Conservation (phyloP, 202 grass and related monocot genomes). For the Setaria italica region DNA sequence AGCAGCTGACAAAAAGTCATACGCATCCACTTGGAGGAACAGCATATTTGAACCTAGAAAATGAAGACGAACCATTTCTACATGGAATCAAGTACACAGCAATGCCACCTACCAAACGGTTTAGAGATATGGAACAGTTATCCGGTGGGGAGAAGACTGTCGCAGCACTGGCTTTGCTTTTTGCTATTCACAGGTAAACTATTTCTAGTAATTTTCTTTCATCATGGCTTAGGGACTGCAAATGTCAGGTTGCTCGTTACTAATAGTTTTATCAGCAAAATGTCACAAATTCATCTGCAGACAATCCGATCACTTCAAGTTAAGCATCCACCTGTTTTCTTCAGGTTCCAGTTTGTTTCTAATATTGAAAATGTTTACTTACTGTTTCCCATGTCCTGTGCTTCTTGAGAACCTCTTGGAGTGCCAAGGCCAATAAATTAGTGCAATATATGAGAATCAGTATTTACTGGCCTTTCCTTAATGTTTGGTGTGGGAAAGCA, state of each 20-base stretch:
- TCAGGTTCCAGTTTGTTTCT: slow-evolving; percentile 27
- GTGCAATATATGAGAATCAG: neutral
- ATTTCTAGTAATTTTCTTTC: slow-evolving; percentile 36
- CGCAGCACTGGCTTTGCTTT: slow-evolving; percentile 93
- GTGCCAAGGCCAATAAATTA: slow-evolving; percentile 9
- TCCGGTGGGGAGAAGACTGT: slow-evolving; percentile 99
- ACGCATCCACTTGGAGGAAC: slow-evolving; percentile 98
- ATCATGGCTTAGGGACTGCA: neutral
- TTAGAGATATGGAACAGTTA: slow-evolving; percentile 99
- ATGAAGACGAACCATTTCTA: slow-evolving; percentile 95
- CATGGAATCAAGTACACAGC: slow-evolving; percentile 98
- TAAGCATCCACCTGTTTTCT: neutral
- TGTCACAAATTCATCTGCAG: neutral
- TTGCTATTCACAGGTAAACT: slow-evolving; percentile 95
- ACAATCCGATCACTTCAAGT: slow-evolving; percentile 10
- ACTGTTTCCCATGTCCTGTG: slow-evolving; percentile 24
- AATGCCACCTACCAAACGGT: slow-evolving; percentile 97
- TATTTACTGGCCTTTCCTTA: slow-evolving; percentile 30
- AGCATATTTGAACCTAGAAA: slow-evolving; percentile 97
- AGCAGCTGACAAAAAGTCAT: slow-evolving; percentile 95
- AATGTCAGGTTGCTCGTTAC: neutral
- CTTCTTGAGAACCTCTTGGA: slow-evolving; percentile 15
- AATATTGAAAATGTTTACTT: slow-evolving; percentile 24
- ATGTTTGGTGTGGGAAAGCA: slow-evolving; percentile 1
- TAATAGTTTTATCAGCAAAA: neutral